phyloP scores from a whole-genome alignment of 305 asterid species.

The Ilex paraguariensis region DNA sequence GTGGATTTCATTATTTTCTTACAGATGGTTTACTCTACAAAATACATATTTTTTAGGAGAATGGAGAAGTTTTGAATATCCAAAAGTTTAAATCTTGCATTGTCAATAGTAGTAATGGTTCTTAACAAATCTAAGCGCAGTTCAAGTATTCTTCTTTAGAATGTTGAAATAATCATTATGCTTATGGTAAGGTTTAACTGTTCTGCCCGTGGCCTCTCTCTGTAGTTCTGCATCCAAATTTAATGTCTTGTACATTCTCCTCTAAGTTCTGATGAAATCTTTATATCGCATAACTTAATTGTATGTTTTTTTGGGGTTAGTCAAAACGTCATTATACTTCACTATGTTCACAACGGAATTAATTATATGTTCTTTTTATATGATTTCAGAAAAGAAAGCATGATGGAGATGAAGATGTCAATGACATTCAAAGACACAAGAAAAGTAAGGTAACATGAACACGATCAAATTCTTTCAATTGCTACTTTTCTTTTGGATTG shows the following conservation, averaged over 20 bases:
- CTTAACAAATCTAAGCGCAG: no score
- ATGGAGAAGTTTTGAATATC: no score
- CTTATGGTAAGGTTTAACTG: neutral
- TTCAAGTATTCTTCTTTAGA: no score
- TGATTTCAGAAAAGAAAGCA: conserved; percentile 85
- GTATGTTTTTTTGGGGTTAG: neutral
- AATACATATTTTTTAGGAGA: neutral
- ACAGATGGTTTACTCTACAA: neutral
- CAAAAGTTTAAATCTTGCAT: no score
- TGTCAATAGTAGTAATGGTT: no score
- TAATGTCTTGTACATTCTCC: no score
- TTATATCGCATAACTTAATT: no score
- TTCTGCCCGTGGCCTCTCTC: neutral
- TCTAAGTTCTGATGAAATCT: no score
- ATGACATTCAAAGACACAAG: conserved; percentile 83
- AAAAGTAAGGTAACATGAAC: conserved; percentile 65
- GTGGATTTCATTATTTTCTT: conserved; percentile 13
- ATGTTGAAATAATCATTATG: neutral
- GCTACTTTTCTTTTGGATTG: neutral
- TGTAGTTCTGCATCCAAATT: no score
- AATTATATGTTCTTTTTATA: neutral
- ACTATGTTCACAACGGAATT: neutral
- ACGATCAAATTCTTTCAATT: neutral
- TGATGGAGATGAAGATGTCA: conserved; percentile 75
- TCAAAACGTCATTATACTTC: neutral